phyloP scores from a whole-genome alignment of 306 rosid genomes.

The Luffa aegyptiaca region DNA sequence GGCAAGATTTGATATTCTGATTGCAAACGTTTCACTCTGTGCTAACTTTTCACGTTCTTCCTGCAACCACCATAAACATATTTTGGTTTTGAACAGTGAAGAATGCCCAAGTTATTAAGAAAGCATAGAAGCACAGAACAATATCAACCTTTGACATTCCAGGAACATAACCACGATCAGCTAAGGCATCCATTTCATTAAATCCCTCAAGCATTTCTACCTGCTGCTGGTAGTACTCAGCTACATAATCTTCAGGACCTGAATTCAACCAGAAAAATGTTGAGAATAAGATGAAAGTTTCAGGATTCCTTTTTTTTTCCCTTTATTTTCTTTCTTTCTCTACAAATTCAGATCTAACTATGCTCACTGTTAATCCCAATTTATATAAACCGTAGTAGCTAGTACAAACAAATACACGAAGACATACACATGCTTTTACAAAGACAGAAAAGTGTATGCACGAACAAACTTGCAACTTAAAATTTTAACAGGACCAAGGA shows the following conservation, averaged over 20 bases:
- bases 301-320: not conserved
- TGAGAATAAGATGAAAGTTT: not conserved
- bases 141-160: constrained; percentile 79
- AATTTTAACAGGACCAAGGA: not conserved
- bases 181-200: constrained; percentile 88
- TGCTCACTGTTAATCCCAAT: not conserved
- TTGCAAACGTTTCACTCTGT: constrained; percentile 82
- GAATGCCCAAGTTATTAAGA: not conserved
- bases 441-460: not conserved
- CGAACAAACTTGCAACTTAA: not conserved
- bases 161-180: constrained; percentile 74
- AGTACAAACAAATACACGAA: not conserved
- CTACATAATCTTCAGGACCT: constrained; percentile 82
- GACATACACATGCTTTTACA: constrained; percentile 4
- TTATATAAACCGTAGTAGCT: not conserved
- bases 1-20: constrained; percentile 79
- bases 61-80: constrained; percentile 29
- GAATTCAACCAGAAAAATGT: constrained; percentile 19
- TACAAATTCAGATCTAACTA: not conserved
- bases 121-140: not conserved
- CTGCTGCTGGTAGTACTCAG: constrained; percentile 95
- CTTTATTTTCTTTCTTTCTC: not conserved
- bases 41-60: constrained; percentile 83
- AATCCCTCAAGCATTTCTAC: constrained; percentile 93
- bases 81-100: constrained; percentile 15